Conservation (phyloP, 164 flowering plant species). For the Sextonia rubra region DNA sequence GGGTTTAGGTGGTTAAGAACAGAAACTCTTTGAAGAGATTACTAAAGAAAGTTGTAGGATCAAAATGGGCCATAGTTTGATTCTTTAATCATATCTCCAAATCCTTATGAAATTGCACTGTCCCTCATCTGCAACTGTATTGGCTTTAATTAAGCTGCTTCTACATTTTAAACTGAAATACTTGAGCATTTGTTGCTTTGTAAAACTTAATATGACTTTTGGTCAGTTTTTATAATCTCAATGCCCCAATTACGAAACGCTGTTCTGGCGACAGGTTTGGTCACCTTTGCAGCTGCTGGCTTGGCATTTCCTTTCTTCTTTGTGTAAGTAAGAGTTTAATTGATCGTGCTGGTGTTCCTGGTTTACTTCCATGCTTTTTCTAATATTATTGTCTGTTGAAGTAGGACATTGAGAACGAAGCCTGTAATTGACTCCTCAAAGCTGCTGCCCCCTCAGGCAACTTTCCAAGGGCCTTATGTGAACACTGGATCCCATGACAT, state of each 20-base stretch:
- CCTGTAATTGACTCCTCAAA: conserved; percentile 90
- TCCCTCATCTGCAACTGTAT: no score
- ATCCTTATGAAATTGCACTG: no score
- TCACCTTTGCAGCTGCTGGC: conserved; percentile 77
- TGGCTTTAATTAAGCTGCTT: no score
- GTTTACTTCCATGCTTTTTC: background rate
- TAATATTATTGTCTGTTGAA: conserved; percentile 4
- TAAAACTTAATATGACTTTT: background rate
- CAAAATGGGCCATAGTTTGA: no score
- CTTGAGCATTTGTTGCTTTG: background rate
- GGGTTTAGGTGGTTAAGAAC: no score
- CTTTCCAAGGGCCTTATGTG: conserved; percentile 88
- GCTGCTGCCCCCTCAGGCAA: conserved; percentile 91
- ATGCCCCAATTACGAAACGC: conserved; percentile 61
- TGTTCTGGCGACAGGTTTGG: conserved; percentile 66
- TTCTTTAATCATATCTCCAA: no score
- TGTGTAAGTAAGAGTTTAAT: conserved; percentile 49
- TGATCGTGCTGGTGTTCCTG: background rate
- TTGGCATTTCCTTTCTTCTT: conserved; percentile 87
- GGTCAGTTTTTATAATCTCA: conserved; percentile 7
- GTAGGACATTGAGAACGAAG: conserved; percentile 49
- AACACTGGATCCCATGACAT: conserved; percentile 95
- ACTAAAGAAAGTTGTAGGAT: no score
- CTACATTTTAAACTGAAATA: background rate
- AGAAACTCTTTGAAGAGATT: no score